A percentile compares a stretch with the other conserved stretches of the same genome.
phyloP scores from a whole-genome alignment of 2,329 filamentous ascomycete species.

The Fusarium albidum region DNA sequence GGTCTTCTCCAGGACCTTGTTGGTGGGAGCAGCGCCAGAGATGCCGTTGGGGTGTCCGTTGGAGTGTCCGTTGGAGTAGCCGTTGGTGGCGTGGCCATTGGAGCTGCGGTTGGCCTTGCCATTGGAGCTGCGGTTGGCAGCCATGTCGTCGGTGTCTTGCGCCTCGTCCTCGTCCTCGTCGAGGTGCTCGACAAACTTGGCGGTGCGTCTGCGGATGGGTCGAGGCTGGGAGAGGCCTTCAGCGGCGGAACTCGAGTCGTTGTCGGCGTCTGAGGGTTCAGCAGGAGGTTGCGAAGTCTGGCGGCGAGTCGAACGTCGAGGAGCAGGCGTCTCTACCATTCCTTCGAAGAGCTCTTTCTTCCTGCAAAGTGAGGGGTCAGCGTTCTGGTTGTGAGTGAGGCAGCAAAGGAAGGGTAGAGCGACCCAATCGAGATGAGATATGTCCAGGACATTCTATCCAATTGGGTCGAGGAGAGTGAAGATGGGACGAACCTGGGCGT shows the following conservation, averaged over 20 bases:
- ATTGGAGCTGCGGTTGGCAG: constrained; percentile 42
- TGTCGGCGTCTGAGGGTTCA: constrained; percentile 57
- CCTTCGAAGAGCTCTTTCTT: constrained; percentile 70
- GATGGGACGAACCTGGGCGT: constrained; percentile 46
- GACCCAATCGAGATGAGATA: neutral
- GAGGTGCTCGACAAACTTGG: constrained; percentile 60
- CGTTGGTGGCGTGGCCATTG: constrained; percentile 39
- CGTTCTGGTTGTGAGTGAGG: constrained; percentile 1
- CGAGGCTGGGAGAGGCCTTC: constrained; percentile 50
- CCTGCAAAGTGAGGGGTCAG: constrained; percentile 44
- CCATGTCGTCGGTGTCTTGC: constrained; percentile 36
- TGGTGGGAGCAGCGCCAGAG: constrained; percentile 17
- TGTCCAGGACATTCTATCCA: constrained; percentile 1
- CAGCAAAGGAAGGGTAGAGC: neutral
- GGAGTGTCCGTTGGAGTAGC: constrained; percentile 41
- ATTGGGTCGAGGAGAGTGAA: neutral
- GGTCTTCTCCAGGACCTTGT: constrained; percentile 27
- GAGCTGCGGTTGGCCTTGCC: constrained; percentile 36
- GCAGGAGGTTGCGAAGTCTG: constrained; percentile 57
- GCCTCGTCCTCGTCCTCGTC: constrained; percentile 59
- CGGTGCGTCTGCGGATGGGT: constrained; percentile 54
- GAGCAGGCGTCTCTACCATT: constrained; percentile 64
- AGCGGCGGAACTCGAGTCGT: constrained; percentile 55
- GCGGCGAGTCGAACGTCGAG: constrained; percentile 56
- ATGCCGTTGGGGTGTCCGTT: constrained; percentile 36